Evolutionary conservation across 1,284 basidiomycete genomes (phyloP), one percentile per base, ranked within the genome.

Genomic region (Sporisorium graminicola): DNA sequence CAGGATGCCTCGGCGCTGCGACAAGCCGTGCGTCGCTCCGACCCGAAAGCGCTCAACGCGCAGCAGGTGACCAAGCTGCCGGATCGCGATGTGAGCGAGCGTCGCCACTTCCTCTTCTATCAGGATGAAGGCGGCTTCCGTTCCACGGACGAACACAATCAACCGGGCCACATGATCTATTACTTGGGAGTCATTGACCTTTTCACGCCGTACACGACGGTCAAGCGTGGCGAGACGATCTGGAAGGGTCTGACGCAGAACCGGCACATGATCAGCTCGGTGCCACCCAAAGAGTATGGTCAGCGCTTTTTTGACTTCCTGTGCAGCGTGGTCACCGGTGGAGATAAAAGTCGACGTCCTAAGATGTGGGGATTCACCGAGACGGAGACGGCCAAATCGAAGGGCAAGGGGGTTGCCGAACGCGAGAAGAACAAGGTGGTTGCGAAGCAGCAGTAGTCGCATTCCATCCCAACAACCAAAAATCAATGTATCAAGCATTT

Each of bases 61-160:
- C 88, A 87, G 18, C 88, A 88, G 20, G 88, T 89, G 5, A 87
- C 91, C 53, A 89, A 91, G 74, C 87, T 95, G 14, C 93, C 93
- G 0, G 86, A 87, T 31, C 89, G 89, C 53, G 90, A 91, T 69
- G 66, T 88, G 0, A 90, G 90, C 50, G 94, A 97, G 80, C 89
- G 93, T 26, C 90, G 91, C 52, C 90, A 94, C 74, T 95, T 96
- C 85, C 86, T 97, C 40, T 99, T 98, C 87, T 98, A 98, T 85
- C 94, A 96, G 83, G 95, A 99, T 84, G 97, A 99, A 82, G 95
- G 95, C 26, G 96, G 97, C 1, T 86, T 97, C 65, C 90, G 92
- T 29, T 94, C 94, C 27, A 97, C 95, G 16, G 91, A 96, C 85
- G 94, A 96, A 79, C 86, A 86, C 24, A 96, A 98, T 84, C 88